phyloP scores from a whole-genome alignment of 768 basidiomycete genomes.

The Agrocybe chaxingu region DNA sequence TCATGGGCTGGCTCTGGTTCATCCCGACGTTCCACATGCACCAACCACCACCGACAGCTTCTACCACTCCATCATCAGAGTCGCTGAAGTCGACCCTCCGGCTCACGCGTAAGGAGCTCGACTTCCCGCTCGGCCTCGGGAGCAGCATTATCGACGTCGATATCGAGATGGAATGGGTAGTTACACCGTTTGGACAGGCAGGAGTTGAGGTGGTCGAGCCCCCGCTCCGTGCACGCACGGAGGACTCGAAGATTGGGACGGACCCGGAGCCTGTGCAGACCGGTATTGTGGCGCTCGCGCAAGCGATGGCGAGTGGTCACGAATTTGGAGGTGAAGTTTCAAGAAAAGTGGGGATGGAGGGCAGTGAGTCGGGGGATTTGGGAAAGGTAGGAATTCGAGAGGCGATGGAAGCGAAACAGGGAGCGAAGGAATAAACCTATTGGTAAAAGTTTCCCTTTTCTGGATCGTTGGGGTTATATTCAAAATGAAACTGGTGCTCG shows the following conservation, averaged over 20 bases:
- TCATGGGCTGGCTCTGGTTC: conserved; percentile 86
- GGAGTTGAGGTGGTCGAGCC: conserved; percentile 11
- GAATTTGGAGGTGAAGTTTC: no score
- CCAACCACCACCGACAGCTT: conserved; percentile 34
- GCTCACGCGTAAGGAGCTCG: conserved; percentile 62
- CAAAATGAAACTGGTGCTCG: no score
- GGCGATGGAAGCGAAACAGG: no score
- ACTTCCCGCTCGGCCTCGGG: conserved; percentile 78
- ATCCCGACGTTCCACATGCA: conserved; percentile 82
- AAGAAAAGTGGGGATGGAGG: no score
- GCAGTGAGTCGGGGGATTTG: no score
- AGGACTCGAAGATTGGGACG: conserved; percentile 8
- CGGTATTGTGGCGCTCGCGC: conserved; percentile 7
- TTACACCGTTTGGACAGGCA: background rate
- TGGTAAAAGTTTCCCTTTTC: no score
- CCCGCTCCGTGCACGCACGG: conserved; percentile 18
- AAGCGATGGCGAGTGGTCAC: no score
- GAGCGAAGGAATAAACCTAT: no score
- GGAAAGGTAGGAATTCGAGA: no score
- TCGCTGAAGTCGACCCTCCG: conserved; percentile 32
- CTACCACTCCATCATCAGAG: conserved; percentile 2
- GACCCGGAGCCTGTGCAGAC: conserved; percentile 18
- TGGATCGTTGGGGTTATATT: no score
- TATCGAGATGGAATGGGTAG: conserved; percentile 54
- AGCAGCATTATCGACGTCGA: conserved; percentile 62